Base-by-base conservation (phyloP, 345 rosid genomes). In the Raphanus sativus region DNA sequence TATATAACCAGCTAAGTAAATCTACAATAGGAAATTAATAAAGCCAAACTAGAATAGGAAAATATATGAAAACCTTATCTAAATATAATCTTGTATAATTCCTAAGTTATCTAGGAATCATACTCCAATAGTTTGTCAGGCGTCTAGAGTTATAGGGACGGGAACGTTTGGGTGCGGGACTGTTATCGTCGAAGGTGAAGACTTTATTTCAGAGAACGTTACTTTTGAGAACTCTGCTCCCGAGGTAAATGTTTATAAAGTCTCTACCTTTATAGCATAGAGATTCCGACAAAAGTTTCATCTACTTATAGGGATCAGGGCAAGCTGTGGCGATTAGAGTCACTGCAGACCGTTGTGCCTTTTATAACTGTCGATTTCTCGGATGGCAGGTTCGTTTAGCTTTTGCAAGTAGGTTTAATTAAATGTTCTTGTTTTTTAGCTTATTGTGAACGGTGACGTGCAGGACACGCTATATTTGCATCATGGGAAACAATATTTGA, bases 331-430 rank as follows among this genome's bases (percentile, higher is more conserved):
- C 98, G 5, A 84, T 92, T 69, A 80, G 99, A 80, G 92, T 91
- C 64, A 95, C 99, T 5, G 98, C 98, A 56, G 98, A 92, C 77
- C 87, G 97, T 45, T 95, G 99, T 54, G 97, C 97, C 6, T 95
- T 95, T 83, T 95, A 95, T 73, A 87, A 91, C 59, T 95, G 99
- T 87, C 84, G 96, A 75, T 92, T 92, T 81, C 99, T 95, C 1
- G 96, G 98, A 2, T 92, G 99, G 99, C 99, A 91, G 98, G 98
- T 94, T n/a, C n/a, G n/a, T n/a, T n/a, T n/a, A n/a, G n/a, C n/a
- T n/a, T n/a, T n/a, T n/a, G n/a, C n/a, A n/a, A n/a, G n/a, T n/a
- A n/a, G n/a, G n/a, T n/a, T n/a, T n/a, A n/a, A n/a, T n/a, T n/a
- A n/a, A n/a, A n/a, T n/a, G n/a, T n/a, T n/a, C n/a, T n/a, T n/a